A percentile compares a stretch with the other conserved stretches of the same genome.
phyloP scores from a whole-genome alignment of 306 rosid species.

The Chamaecrista fasciculata region DNA sequence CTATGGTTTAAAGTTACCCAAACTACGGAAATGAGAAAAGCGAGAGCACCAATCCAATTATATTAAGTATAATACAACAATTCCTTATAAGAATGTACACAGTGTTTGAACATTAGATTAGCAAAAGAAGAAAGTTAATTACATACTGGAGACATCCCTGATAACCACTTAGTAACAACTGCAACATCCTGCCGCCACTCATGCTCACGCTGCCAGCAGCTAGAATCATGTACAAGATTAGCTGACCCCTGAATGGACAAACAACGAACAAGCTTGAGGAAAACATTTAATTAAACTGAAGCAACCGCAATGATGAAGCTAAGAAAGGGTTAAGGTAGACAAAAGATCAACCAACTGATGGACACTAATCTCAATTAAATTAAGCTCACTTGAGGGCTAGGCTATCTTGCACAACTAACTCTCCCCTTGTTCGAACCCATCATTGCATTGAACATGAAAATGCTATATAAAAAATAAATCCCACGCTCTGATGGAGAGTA shows the following conservation, averaged over 20 bases:
- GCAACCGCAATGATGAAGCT: slow-evolving; percentile 6
- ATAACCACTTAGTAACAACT: slow-evolving; percentile 96
- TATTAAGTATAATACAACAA: not conserved
- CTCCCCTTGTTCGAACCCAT: too few species aligned
- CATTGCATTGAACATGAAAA: too few species aligned
- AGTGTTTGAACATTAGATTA: slow-evolving; percentile 15
- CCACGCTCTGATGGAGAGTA: too few species aligned
- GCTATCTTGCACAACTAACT: slow-evolving; percentile 14
- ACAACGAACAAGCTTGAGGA: slow-evolving; percentile 24
- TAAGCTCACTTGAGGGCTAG: not conserved
- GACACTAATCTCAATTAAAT: slow-evolving; percentile 15
- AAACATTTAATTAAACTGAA: slow-evolving; percentile 15
- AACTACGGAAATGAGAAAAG: not conserved
- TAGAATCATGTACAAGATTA: slow-evolving; percentile 87
- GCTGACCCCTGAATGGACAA: slow-evolving; percentile 69
- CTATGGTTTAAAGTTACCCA: slow-evolving; percentile 13
- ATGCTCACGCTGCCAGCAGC: slow-evolving; percentile 88
- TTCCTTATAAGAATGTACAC: slow-evolving; percentile 16
- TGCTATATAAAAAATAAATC: too few species aligned
- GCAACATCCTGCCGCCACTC: slow-evolving; percentile 99
- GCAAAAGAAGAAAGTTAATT: slow-evolving; percentile 23
- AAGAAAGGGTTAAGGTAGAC: not conserved
- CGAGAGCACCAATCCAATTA: not conserved
- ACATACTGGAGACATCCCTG: slow-evolving; percentile 93
- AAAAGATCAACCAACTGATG: not conserved